These are phyloP conservation scores for Drechslera avenae DNA, from an alignment of 2,329 filamentous ascomycete genomes.

Conservation along the genomic window DNA sequence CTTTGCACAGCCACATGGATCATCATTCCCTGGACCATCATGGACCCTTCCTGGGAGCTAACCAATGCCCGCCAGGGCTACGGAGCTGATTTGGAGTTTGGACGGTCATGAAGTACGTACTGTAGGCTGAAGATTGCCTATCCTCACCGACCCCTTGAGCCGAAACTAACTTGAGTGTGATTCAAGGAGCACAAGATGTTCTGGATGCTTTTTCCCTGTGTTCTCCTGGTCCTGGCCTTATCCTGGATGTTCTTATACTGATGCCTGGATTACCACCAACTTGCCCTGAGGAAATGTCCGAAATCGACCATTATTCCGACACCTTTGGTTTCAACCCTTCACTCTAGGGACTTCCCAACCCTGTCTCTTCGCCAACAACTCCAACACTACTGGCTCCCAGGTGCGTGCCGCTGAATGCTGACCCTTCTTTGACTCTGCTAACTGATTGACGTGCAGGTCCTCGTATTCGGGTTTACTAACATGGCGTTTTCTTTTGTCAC, in stretches of 20 bases:
- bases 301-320: too few species aligned
- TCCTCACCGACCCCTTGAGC: conserved; percentile 33
- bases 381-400: conserved; percentile 12
- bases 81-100: conserved; percentile 24
- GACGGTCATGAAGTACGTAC: conserved; percentile 44
- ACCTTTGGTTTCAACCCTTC: too few species aligned
- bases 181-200: conserved; percentile 28
- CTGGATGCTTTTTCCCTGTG: conserved; percentile 24
- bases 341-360: too few species aligned
- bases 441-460: conserved; percentile 15
- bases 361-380: neutral
- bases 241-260: conserved; percentile 6
- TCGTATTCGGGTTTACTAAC: conserved; percentile 38
- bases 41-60: conserved; percentile 3
- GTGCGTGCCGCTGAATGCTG: conserved; percentile 19
- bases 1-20: neutral
- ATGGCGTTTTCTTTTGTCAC: conserved; percentile 43
- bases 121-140: conserved; percentile 35
- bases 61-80: conserved; percentile 10
- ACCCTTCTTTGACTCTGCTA: conserved; percentile 11
- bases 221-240: conserved; percentile 11
- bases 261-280: conserved; percentile 2
- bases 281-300: neutral
- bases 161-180: conserved; percentile 41
- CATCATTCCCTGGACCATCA: neutral